phyloP scores from a whole-genome alignment of 1,284 basidiomycete genomes.

The Xerocomus nothofagi region DNA sequence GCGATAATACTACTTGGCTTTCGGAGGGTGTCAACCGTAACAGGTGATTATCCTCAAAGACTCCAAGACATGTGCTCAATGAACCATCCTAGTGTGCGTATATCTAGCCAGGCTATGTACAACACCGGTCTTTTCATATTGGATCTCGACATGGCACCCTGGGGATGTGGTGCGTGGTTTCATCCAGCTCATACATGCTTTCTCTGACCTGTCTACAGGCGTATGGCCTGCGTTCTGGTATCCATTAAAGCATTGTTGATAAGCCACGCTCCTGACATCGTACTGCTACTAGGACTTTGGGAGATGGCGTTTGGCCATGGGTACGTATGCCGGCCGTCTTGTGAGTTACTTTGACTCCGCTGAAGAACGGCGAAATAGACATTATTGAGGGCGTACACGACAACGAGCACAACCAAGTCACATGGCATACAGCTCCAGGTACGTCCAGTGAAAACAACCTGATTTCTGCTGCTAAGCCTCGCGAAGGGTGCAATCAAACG shows the following conservation, averaged over 20 bases:
- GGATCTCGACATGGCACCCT: conserved; percentile 53
- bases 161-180: conserved; percentile 50
- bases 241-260: conserved; percentile 36
- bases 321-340: conserved; percentile 30
- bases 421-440: conserved; percentile 57
- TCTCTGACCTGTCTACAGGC: conserved; percentile 31
- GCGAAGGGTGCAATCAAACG: conserved; percentile 50
- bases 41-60: conserved; percentile 44
- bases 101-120: conserved; percentile 46
- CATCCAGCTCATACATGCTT: not conserved
- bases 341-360: conserved; percentile 8
- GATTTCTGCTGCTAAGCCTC: conserved; percentile 10
- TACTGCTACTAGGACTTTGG: conserved; percentile 34
- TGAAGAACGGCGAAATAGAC: conserved; percentile 63
- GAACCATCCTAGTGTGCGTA: conserved; percentile 42
- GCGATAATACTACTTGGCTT: conserved; percentile 62
- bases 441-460: conserved; percentile 12
- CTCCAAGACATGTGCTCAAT: conserved; percentile 1
- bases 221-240: conserved; percentile 58
- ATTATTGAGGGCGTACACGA: conserved; percentile 66
- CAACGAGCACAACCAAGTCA: conserved; percentile 61
- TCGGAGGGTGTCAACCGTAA: conserved; percentile 50
- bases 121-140: conserved; percentile 57
- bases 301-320: conserved; percentile 46
- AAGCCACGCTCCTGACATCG: conserved; percentile 9